These are phyloP conservation scores for Silene coronaria DNA, from an alignment of 179 eudicot genomes.

Conservation along the genomic window DNA sequence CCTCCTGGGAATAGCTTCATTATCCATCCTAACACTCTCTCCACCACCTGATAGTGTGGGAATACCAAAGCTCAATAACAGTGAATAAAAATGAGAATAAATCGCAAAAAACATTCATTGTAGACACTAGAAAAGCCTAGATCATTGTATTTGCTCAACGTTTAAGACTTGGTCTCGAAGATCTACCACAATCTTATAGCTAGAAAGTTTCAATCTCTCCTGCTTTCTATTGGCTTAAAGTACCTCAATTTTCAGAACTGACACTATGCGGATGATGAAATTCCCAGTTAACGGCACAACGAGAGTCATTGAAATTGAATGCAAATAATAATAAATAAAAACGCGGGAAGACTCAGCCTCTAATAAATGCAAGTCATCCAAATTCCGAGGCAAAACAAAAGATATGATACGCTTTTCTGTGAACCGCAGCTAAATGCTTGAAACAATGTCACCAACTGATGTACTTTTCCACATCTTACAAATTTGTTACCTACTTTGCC, in stretches of 20 bases:
- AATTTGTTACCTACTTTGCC: not conserved
- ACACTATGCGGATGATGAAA: not conserved
- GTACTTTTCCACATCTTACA: not conserved
- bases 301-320: not conserved
- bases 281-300: not conserved
- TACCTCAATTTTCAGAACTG: not conserved
- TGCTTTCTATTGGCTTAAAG: not conserved
- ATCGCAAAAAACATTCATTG: not conserved
- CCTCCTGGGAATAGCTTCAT: conserved; percentile 96
- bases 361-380: not conserved
- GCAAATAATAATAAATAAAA: not conserved
- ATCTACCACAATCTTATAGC: not conserved
- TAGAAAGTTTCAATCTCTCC: not conserved
- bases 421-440: not conserved
- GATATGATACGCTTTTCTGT: not conserved
- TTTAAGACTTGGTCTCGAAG: not conserved
- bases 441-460: not conserved
- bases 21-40: conserved; percentile 87
- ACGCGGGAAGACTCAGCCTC: not conserved
- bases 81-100: not conserved
- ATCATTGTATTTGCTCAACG: not conserved
- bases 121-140: not conserved
- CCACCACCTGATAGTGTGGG: conserved; percentile 55
- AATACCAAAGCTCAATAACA: conserved; percentile 8
- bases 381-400: not conserved